Evolutionary conservation across 2,329 filamentous ascomycete genomes (phyloP).

Genomic region (Alternaria gansuensis): DNA sequence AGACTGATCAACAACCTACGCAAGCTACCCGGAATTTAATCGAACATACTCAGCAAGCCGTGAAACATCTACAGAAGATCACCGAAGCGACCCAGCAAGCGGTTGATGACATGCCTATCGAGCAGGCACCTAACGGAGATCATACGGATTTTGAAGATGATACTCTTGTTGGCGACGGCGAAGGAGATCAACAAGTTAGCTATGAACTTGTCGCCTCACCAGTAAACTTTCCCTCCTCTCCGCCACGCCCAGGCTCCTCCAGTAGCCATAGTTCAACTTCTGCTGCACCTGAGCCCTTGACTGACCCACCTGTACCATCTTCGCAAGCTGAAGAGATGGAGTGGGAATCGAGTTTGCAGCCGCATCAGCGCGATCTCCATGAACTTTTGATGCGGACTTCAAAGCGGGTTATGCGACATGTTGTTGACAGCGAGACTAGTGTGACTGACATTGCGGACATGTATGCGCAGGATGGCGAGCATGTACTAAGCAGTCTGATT

Average conservation of each 20-base stretch:
- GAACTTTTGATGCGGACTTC: conserved; percentile 53
- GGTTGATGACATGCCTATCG: conserved; percentile 13
- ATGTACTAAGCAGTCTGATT: conserved; percentile 56
- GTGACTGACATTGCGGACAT: conserved; percentile 56
- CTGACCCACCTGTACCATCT: conserved; percentile 29
- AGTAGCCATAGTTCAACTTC: conserved; percentile 45
- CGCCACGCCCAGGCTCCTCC: conserved; percentile 28
- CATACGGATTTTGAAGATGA: conserved; percentile 22
- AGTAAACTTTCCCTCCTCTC: conserved; percentile 35
- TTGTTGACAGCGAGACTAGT: conserved; percentile 59
- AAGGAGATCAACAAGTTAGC: conserved; percentile 1
- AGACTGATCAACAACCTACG: background rate
- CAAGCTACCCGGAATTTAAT: background rate
- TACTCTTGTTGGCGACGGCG: conserved; percentile 18
- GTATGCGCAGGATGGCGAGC: conserved; percentile 56
- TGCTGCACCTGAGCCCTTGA: conserved; percentile 28
- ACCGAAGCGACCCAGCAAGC: background rate
- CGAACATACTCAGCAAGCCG: background rate
- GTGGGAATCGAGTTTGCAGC: conserved; percentile 52
- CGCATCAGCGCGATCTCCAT: conserved; percentile 53
- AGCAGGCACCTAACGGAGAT: background rate
- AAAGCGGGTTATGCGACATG: conserved; percentile 56
- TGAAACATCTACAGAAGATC: background rate
- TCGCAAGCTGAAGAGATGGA: conserved; percentile 45
- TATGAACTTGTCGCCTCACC: conserved; percentile 12